Base-by-base conservation (phyloP, 371 early-diverging fungal genomes). In the Dichotomocladium elegans region DNA sequence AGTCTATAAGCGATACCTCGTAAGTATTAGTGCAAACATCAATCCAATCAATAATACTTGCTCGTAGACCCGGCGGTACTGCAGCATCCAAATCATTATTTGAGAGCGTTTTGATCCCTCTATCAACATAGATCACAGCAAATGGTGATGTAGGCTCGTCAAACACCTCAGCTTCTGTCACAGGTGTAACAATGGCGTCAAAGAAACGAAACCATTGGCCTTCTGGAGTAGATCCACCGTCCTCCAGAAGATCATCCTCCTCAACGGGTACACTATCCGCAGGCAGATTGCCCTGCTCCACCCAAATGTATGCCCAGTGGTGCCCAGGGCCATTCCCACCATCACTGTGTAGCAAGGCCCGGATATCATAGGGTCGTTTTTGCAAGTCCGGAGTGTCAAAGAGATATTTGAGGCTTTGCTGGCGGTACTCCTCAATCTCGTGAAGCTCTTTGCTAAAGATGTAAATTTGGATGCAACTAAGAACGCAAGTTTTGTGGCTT, bases 301-400 rank as follows among this genome's bases (percentile, higher is more conserved):
- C 65, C 58, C 63, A 61, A 17, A 75, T 60, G 33, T 76, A 76
- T 1, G 63, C 72, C 77, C 77, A 76, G 44, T 72, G 63, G 34
- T 76, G 73, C 7, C 73, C 77, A 2, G 68, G 61, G 1, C 73
- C 73, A 24, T 45, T 63, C 44, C 61, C 59, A 11, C 71, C 73
- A 51, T 76, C 73, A 43, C 60, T 63, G 47, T 72, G 61, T 21
- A 76, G 62, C 2, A 64, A 47, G 3, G 73, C 70, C 26, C 68
- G 66, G 3, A 76, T 25, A 6, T 57, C 58, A 34, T 76, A 76
- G 2, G 64, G 63, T 11, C 22, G 46, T 21, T 61, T 53, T 14
- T 61, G 56, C 51, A 72, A 53, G 15, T 64, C 65, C 1, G 61
- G 58, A 28, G 6, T 54, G 22, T 61, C 50, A 35, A 71, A 71